Base-by-base conservation (phyloP, 2,329 filamentous ascomycete species). In the Xylariaceae sp. region DNA sequence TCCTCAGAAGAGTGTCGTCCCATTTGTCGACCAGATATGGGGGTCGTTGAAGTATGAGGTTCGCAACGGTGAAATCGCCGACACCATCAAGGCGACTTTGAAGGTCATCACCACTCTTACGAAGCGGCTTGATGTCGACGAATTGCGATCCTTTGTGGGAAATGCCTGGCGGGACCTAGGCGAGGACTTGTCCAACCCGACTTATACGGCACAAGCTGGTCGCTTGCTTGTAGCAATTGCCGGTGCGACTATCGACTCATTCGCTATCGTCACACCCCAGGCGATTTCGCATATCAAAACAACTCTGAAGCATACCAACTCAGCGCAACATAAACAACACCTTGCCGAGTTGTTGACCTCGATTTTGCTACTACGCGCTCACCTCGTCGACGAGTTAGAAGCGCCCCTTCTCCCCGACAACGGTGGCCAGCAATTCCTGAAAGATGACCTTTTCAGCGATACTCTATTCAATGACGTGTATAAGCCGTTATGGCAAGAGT, bases 11-110 rank as follows among this genome's bases (percentile, higher is more conserved):
- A 68, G 63, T 7, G 49, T 77, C 11, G 58, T 58, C 2, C 72
- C 73, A 0, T 66, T 69, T 31, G 56, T 63, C 13, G 59, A 66
- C 31, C 63, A 67, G 28, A 65, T 76, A 29, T 78, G 74, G 74
- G 60, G 62, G 19, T 72, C 72, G n/a, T 65, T 78, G 29, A 78
- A 77, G 48, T 77, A 75, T 39, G 74, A 78, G 42, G 74, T 77
- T 10, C 68, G 74, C 21, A 76, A 77, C 34, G 74, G 74, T 10
- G 74, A 78, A 38, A 63, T 73, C 7, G 65, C 70, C 38, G 74
- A 77, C 40, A 67, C 66, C 1, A 70, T 77, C 11, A 68, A 73
- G 48, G 67, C 67, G 3, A 76, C 73, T 1, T 55, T 77, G 12
- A 67, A 68, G 29, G 69, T 73, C 3, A 63, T 78, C 33, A 64